Conservation (phyloP, 2,329 filamentous ascomycete genomes). For the Aphanocladium album region DNA sequence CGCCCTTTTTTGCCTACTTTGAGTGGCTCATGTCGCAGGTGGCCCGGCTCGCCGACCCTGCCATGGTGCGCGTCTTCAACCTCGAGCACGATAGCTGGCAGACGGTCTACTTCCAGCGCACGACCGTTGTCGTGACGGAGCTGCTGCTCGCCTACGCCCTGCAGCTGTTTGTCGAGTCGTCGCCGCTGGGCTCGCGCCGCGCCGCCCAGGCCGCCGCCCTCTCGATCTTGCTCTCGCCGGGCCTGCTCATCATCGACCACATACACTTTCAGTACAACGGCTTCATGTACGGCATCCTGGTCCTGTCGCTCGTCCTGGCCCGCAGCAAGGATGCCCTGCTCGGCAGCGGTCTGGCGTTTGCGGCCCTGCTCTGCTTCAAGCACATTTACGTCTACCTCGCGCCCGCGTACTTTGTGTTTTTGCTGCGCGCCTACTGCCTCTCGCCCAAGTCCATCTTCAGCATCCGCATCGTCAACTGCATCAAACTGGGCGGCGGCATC, state of each 20-base stretch:
- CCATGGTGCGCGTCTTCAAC: constrained; percentile 76
- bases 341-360: constrained; percentile 76
- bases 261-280: constrained; percentile 99
- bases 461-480: constrained; percentile 69
- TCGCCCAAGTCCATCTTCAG: constrained; percentile 70
- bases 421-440: constrained; percentile 85
- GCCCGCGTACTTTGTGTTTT: constrained; percentile 90
- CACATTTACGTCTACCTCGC: constrained; percentile 97
- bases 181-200: constrained; percentile 59
- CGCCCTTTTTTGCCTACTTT: constrained; percentile 95
- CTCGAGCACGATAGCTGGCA: constrained; percentile 87
- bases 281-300: constrained; percentile 85
- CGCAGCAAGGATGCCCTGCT: constrained; percentile 70
- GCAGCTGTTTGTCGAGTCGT: constrained; percentile 71
- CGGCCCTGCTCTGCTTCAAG: constrained; percentile 84
- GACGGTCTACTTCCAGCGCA: constrained; percentile 87
- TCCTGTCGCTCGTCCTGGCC: constrained; percentile 80
- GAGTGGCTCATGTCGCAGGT: constrained; percentile 86
- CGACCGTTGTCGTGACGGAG: constrained; percentile 83
- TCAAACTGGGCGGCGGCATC: constrained; percentile 77
- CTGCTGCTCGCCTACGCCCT: constrained; percentile 79
- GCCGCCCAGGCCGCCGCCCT: constrained; percentile 81
- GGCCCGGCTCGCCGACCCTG: constrained; percentile 70
- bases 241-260: constrained; percentile 94
- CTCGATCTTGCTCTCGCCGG: constrained; percentile 86